A percentile compares a stretch with the other conserved stretches of the same genome.
Evolutionary conservation across 106 monocot genomes (phyloP).

Genomic region (Dendrobium officinale): DNA sequence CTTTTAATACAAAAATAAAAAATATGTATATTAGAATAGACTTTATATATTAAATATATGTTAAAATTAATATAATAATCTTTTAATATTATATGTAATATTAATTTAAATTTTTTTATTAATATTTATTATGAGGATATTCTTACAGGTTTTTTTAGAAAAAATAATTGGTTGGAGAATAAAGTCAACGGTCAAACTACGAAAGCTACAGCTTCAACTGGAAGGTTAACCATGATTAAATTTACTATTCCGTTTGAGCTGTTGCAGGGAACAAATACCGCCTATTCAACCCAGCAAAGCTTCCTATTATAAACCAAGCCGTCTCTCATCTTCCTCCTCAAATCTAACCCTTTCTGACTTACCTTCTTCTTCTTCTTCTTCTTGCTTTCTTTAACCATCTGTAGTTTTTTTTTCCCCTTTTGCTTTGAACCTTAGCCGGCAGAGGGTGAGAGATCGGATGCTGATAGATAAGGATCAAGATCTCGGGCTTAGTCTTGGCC

Average conservation of each 20-base stretch:
- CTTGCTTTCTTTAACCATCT: not conserved
- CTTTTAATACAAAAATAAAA: too few species aligned
- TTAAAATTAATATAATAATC: too few species aligned
- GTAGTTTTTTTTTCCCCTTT: not conserved
- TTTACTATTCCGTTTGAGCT: not conserved
- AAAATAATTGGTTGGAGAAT: too few species aligned
- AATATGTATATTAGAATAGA: too few species aligned
- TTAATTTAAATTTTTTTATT: too few species aligned
- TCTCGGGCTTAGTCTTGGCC: slow-evolving; percentile 19
- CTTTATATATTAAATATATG: too few species aligned
- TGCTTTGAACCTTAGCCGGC: not conserved
- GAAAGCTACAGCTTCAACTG: not conserved
- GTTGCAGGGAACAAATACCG: not conserved
- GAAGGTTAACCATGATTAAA: not conserved
- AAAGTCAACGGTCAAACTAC: not conserved
- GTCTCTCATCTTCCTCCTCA: not conserved
- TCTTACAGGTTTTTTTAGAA: too few species aligned
- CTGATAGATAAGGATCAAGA: slow-evolving; percentile 16
- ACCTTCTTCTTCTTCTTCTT: not conserved
- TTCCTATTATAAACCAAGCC: slow-evolving; percentile 2
- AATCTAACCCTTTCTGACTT: not conserved
- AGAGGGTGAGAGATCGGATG: slow-evolving; percentile 4
- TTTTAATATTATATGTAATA: too few species aligned
- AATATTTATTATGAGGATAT: too few species aligned
- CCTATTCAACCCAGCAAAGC: not conserved